phyloP scores from a whole-genome alignment of 306 rosid species.

The Clitoria ternatea region DNA sequence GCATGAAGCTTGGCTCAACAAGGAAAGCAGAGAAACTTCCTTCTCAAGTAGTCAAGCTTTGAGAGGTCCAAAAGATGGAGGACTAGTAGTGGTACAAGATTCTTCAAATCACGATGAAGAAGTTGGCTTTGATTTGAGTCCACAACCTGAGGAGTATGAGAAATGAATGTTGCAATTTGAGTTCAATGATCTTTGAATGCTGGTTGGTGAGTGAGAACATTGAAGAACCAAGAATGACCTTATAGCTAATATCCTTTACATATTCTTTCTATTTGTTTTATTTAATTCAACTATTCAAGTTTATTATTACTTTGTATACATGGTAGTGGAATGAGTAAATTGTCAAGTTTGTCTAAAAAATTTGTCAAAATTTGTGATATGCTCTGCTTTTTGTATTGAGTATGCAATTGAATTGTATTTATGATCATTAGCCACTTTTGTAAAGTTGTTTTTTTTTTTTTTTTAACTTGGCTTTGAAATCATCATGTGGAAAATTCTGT shows the following conservation, averaged over 20 bases:
- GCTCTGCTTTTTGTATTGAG: conserved; percentile 21
- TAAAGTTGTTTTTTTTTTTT: neutral
- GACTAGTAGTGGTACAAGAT: conserved; percentile 29
- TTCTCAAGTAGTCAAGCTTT: conserved; percentile 43
- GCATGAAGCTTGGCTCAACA: conserved; percentile 81
- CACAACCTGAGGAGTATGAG: conserved; percentile 16
- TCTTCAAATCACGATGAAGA: conserved; percentile 30
- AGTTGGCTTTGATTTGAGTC: conserved; percentile 23
- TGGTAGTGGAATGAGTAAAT: conserved; percentile 23
- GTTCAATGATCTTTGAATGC: conserved; percentile 28
- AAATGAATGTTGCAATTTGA: conserved; percentile 30
- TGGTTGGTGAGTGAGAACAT: neutral
- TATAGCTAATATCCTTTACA: conserved; percentile 30
- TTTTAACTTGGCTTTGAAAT: conserved; percentile 4
- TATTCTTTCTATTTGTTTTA: conserved; percentile 62
- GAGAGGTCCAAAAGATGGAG: conserved; percentile 29
- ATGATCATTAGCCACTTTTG: neutral
- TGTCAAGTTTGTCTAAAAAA: conserved; percentile 5
- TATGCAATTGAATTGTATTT: conserved; percentile 7
- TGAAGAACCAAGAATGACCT: conserved; percentile 15
- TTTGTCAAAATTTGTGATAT: conserved; percentile 16
- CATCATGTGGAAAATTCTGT: neutral
- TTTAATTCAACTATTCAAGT: conserved; percentile 31
- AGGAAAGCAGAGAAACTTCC: conserved; percentile 36
- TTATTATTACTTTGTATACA: conserved; percentile 25